Evolutionary conservation across 2,329 filamentous ascomycete genomes (phyloP).

Genomic region (Myriosclerotinia duriaeana): DNA sequence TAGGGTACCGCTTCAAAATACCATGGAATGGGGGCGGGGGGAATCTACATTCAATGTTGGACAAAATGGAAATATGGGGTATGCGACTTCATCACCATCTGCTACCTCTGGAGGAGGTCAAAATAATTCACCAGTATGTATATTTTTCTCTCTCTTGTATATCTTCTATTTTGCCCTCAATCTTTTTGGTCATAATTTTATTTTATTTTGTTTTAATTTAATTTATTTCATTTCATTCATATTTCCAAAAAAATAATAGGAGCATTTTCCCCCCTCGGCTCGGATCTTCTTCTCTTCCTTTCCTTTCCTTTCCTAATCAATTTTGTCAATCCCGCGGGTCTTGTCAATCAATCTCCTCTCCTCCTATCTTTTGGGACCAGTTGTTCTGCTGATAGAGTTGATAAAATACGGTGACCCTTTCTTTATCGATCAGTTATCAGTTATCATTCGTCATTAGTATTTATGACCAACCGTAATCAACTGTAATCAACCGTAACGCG

Average conservation of each 20-base stretch:
- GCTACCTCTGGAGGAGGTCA: conserved; percentile 58
- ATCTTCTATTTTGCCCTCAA: no score
- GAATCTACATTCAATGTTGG: conserved; percentile 35
- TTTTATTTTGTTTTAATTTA: neutral
- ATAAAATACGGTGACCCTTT: conserved; percentile 14
- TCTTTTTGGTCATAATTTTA: no score
- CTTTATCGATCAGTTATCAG: neutral
- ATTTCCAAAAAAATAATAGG: no score
- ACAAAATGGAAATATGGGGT: conserved; percentile 47
- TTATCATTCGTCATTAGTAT: conserved; percentile 9
- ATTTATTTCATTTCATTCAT: neutral
- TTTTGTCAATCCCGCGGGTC: no score
- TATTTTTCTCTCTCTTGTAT: neutral
- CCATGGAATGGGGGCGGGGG: no score
- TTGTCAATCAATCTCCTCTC: neutral
- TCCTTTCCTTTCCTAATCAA: neutral
- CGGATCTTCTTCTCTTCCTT: neutral
- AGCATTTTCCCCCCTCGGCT: neutral
- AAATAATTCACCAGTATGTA: conserved; percentile 57
- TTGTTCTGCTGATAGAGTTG: conserved; percentile 3
- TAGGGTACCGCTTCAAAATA: neutral
- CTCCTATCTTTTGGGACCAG: conserved; percentile 11
- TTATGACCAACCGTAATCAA: conserved; percentile 10
- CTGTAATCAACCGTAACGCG: conserved; percentile 16
- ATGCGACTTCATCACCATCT: conserved; percentile 63